Conservation (phyloP, 2,329 filamentous ascomycete genomes). For the Pseudogymnoascus destructans region DNA sequence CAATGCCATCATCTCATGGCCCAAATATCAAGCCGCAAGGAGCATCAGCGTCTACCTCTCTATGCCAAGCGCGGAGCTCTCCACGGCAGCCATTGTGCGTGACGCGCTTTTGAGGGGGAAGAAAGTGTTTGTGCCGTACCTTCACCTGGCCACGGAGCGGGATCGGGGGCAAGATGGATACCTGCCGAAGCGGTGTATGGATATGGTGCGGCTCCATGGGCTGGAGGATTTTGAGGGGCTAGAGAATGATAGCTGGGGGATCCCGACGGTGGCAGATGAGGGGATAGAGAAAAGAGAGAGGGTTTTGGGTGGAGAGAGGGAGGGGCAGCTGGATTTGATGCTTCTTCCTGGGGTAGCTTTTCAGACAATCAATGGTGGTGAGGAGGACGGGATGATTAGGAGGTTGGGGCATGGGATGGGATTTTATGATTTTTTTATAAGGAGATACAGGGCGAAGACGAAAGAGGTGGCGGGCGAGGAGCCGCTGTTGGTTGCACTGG, state of each 20-base stretch:
- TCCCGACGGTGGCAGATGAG: conserved; percentile 63
- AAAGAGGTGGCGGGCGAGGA: conserved; percentile 48
- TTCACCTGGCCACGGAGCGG: conserved; percentile 46
- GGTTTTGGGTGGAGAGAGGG: conserved; percentile 46
- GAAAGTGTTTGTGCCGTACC: conserved; percentile 81
- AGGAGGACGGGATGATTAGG: conserved; percentile 49
- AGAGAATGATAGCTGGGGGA: conserved; percentile 76
- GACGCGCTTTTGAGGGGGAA: conserved; percentile 70
- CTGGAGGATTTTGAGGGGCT: conserved; percentile 67
- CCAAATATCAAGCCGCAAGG: conserved; percentile 53
- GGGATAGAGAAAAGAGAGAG: conserved; percentile 56
- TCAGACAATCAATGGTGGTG: conserved; percentile 26
- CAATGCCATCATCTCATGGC: not conserved
- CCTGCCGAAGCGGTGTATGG: conserved; percentile 63
- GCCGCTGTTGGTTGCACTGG: conserved; percentile 57
- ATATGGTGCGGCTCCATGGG: conserved; percentile 73
- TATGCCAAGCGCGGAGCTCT: conserved; percentile 80
- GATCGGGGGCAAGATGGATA: conserved; percentile 18
- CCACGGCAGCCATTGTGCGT: conserved; percentile 68
- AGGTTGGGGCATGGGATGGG: conserved; percentile 89
- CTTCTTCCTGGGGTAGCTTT: conserved; percentile 91
- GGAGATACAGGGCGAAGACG: conserved; percentile 46
- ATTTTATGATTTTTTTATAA: conserved; percentile 91
- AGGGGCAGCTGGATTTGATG: conserved; percentile 63
- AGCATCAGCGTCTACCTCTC: conserved; percentile 80